Base-by-base conservation (phyloP, 495 filamentous ascomycete genomes). In the Chaetomium cochliodes region DNA sequence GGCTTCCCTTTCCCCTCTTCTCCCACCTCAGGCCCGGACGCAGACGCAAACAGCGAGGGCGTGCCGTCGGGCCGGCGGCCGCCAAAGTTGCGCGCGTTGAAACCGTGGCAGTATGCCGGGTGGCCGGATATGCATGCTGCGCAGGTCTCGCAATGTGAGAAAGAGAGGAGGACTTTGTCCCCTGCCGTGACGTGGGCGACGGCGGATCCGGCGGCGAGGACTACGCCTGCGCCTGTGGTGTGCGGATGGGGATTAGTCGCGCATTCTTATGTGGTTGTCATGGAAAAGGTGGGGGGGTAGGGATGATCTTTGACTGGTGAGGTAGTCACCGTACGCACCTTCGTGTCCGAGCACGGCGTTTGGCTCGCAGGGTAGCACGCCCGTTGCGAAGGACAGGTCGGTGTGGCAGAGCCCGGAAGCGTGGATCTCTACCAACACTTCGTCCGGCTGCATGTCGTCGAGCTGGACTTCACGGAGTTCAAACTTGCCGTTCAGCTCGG, bases 321-420 rank as follows among this genome's bases (percentile, higher is more conserved):
- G 46, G 47, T 3, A 20, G 28, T 30, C 28, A 30, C 25, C n/a
- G n/a, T n/a, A 46, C 28, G 25, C 33, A 72, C 72, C 91, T 76
- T 93, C 90, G 77, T 93, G 90, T 51, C 90, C 90, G 28, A 92
- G 82, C 5, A 92, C 88, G 20, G 87, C 90, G 53, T 87, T 88
- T 1, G 83, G 80, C 63, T 25, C 71, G 72, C 39, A 81, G 44
- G 55, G 78, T 63, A 63, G 76, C 63, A 55, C 18, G 59, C 60
- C 80, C 65, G 22, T 69, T 25, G 70, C 78, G 74, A 41, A 81
- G 62, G 56, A 80, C 72, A 88, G 88, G 77, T 92, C 90, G 68
- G 83, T 87, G 61, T 90, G 89, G 76, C 90, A 92, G 70, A 92
- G 89, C 54, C 90, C 89, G 5, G 88, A 91, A 74, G 84, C 87